A percentile compares a stretch with the other conserved stretches of the same genome.
Evolutionary conservation across 805 yeast genomes (phyloP).

Genomic region (Pichia exigua): DNA sequence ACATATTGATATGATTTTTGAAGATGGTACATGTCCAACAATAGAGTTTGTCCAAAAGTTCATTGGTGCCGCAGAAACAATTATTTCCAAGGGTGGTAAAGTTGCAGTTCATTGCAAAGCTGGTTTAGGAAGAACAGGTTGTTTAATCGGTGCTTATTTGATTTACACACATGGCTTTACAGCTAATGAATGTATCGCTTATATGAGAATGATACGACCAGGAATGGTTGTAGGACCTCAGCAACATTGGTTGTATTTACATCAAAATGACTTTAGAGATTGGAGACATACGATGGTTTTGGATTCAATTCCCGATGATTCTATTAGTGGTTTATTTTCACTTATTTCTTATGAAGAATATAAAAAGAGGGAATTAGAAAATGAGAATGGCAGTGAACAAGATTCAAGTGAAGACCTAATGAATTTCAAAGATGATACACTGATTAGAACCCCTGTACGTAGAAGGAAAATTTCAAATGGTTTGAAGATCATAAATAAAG

Average conservation of each 20-base stretch:
- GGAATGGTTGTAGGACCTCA: slow-evolving; percentile 99
- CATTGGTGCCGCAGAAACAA: slow-evolving; percentile 90
- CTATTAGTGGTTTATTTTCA: slow-evolving; percentile 61
- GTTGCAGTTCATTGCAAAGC: slow-evolving; percentile 99
- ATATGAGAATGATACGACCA: slow-evolving; percentile 92
- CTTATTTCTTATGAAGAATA: slow-evolving; percentile 55
- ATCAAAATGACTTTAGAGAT: slow-evolving; percentile 91
- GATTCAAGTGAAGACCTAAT: slow-evolving; percentile 21
- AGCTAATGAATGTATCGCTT: slow-evolving; percentile 93
- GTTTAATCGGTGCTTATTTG: slow-evolving; percentile 93
- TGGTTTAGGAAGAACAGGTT: slow-evolving; percentile 96
- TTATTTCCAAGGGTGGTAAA: slow-evolving; percentile 78
- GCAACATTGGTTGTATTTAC: slow-evolving; percentile 96
- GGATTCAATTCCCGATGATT: slow-evolving; percentile 56
- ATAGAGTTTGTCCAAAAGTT: slow-evolving; percentile 88
- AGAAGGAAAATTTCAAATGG: slow-evolving; percentile 63
- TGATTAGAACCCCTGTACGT: slow-evolving; percentile 70
- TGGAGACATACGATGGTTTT: slow-evolving; percentile 91
- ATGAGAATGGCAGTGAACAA: slow-evolving; percentile 20
- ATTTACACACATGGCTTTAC: slow-evolving; percentile 96
- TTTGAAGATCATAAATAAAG: slow-evolving; percentile 49
- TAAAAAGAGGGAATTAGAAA: slow-evolving; percentile 36
- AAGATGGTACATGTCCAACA: slow-evolving; percentile 97
- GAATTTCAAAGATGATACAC: slow-evolving; percentile 13
- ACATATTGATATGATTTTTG: slow-evolving; percentile 93